A percentile compares a stretch with the other conserved stretches of the same genome.
Evolutionary conservation across 768 basidiomycete genomes (phyloP).

Genomic region (Trametes maxima): DNA sequence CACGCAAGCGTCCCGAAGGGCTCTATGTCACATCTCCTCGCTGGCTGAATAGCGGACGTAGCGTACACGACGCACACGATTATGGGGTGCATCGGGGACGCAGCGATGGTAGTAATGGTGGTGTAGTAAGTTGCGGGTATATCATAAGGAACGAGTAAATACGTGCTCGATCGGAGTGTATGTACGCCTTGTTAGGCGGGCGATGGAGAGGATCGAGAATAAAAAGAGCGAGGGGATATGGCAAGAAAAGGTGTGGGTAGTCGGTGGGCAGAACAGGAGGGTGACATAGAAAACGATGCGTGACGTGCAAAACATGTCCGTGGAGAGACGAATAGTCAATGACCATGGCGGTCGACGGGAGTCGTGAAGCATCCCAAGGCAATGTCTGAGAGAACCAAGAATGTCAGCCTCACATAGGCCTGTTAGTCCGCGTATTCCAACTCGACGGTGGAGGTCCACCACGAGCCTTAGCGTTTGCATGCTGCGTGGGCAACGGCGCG

Average conservation of each 20-base stretch:
- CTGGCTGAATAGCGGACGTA: background rate
- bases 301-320: background rate
- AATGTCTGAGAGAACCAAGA: background rate
- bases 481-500: constrained; percentile 20
- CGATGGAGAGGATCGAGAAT: background rate
- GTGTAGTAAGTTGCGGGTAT: constrained; percentile 6
- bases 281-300: background rate
- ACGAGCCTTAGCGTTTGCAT: constrained; percentile 9
- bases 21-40: background rate
- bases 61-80: background rate
- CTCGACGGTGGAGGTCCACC: constrained; percentile 38
- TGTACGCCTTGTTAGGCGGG: background rate
- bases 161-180: background rate
- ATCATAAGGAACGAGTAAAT: constrained; percentile 15
- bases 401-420: constrained; percentile 14
- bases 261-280: background rate
- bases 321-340: background rate
- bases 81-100: background rate
- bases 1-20: background rate
- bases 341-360: background rate
- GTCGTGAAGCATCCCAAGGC: background rate
- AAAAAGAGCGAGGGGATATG: background rate
- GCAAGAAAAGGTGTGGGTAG: background rate
- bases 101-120: background rate
- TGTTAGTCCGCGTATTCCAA: constrained; percentile 29